A percentile compares a stretch with the other conserved stretches of the same genome.
These are phyloP conservation scores for thale cress (Arabidopsis thaliana) DNA, from an alignment of 345 rosid genomes.

Conservation along the genomic window TAIR10.1 NC_003070.9:22415501-22416000, in stretches of 20 bases:
- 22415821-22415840: conserved; percentile 80
- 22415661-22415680: conserved; percentile 89
- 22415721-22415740: conserved; percentile 80
- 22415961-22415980: conserved; percentile 93
- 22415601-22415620: conserved; percentile 53
- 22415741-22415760: conserved; percentile 80
- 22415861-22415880: conserved; percentile 80
- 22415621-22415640: conserved; percentile 60
- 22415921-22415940: conserved; percentile 73
- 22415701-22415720: conserved; percentile 87
- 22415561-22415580: conserved; percentile 52
- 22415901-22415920: conserved; percentile 89
- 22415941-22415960: conserved; percentile 81
- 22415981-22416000: conserved; percentile 65
- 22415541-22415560: conserved; percentile 48
- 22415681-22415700: conserved; percentile 76
- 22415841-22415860: conserved; percentile 80
- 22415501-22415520: conserved; percentile 65
- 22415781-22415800: conserved; percentile 87
- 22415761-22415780: conserved; percentile 81
- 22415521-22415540: conserved; percentile 59
- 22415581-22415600: conserved; percentile 43
- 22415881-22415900: conserved; percentile 85
- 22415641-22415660: conserved; percentile 81
- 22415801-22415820: conserved; percentile 93